These are phyloP conservation scores for Annulohypoxylon moriforme DNA, from an alignment of 495 filamentous ascomycete species.

Conservation along the genomic window DNA sequence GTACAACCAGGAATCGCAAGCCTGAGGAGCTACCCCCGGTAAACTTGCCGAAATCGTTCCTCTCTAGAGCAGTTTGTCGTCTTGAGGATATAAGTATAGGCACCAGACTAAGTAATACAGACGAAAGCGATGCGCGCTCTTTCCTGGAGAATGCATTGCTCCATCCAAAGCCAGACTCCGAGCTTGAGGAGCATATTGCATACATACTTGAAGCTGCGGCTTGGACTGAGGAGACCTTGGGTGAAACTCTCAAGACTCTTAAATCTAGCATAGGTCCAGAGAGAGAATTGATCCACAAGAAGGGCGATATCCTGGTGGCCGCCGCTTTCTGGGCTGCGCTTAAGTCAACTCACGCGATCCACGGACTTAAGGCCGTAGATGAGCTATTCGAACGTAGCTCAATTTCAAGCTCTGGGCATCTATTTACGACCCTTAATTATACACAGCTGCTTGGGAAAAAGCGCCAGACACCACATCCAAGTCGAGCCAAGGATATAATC, in stretches of 20 bases:
- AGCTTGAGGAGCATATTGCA: slow-evolving; percentile 1
- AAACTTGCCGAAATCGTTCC: slow-evolving; percentile 59
- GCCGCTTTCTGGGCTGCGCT: slow-evolving; percentile 33
- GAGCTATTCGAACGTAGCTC: slow-evolving; percentile 20
- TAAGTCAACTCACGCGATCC: background rate
- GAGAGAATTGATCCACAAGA: slow-evolving; percentile 6
- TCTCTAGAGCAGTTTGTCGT: slow-evolving; percentile 48
- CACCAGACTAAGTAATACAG: background rate
- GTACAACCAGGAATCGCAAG: slow-evolving; percentile 52
- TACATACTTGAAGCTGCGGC: slow-evolving; percentile 21
- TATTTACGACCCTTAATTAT: slow-evolving; percentile 18
- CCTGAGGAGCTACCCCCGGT: slow-evolving; percentile 57
- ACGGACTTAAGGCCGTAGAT: slow-evolving; percentile 19
- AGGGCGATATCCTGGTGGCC: slow-evolving; percentile 27
- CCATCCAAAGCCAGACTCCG: background rate
- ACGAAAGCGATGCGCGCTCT: slow-evolving; percentile 11
- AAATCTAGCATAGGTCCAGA: slow-evolving; percentile 1
- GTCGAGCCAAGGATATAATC: slow-evolving; percentile 9
- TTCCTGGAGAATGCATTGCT: slow-evolving; percentile 21
- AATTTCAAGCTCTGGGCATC: slow-evolving; percentile 15
- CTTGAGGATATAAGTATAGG: slow-evolving; percentile 8
- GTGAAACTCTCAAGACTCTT: slow-evolving; percentile 12
- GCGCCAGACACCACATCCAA: background rate
- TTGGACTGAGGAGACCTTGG: slow-evolving; percentile 17
- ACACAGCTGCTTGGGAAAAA: background rate